Percentiles rank a stretch among this genome's conserved stretches.
phyloP scores from a whole-genome alignment of 1,284 basidiomycete genomes.

The Ceratobasidium sp. region DNA sequence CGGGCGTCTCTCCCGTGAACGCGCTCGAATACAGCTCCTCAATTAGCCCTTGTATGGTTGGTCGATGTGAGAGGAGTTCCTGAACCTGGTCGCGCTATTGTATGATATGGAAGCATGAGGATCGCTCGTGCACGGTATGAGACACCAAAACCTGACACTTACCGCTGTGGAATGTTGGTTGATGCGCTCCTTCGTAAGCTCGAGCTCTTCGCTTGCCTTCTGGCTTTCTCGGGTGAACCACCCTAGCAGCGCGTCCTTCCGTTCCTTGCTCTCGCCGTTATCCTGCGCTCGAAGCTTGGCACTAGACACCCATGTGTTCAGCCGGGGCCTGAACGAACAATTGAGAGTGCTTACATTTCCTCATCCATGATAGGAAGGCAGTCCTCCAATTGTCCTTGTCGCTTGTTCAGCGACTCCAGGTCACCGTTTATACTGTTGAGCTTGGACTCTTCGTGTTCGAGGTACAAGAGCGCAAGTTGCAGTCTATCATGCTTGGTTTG shows the following conservation, averaged over 20 bases:
- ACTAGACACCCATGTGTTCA: background rate
- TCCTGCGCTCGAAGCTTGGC: background rate
- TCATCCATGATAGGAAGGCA: background rate
- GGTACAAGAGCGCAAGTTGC: slow-evolving; percentile 14
- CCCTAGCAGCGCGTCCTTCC: background rate
- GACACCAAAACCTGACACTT: background rate
- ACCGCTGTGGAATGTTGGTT: background rate
- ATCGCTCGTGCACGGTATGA: background rate
- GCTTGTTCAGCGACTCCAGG: background rate
- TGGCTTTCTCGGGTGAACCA: background rate
- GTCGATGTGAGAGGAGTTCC: background rate
- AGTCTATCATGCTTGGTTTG: slow-evolving; percentile 2
- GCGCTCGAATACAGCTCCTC: slow-evolving; percentile 10
- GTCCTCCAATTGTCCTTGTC: background rate
- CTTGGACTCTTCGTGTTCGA: background rate
- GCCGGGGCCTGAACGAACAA: background rate
- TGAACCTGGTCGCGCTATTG: background rate
- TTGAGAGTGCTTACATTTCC: background rate
- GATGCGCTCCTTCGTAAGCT: background rate
- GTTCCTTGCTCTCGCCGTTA: background rate
- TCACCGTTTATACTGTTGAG: background rate
- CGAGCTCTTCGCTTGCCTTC: background rate
- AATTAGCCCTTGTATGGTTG: background rate
- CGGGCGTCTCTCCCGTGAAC: slow-evolving; percentile 1
- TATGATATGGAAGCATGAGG: background rate